Evolutionary conservation across 805 yeast genomes (phyloP).

Genomic region (Blastobotrys parvus): DNA sequence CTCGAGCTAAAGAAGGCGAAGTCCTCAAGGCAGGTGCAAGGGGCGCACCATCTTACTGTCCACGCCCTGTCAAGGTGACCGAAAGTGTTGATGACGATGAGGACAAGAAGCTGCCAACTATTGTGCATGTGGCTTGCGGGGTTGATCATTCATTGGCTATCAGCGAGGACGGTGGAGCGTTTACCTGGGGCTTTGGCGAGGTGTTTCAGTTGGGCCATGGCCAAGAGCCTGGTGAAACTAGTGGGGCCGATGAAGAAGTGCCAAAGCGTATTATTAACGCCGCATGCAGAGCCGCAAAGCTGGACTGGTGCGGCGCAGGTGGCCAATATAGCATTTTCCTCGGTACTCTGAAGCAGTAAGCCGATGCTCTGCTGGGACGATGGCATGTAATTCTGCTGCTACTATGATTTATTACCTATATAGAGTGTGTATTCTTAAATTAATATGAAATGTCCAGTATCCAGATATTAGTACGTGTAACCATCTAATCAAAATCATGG

Average conservation of each 20-base stretch:
- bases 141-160: constrained; percentile 90
- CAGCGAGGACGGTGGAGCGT: constrained; percentile 70
- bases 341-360: too few relatives aligned
- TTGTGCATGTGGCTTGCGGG: constrained; percentile 65
- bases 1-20: too few relatives aligned
- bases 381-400: too few relatives aligned
- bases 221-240: constrained; percentile 68
- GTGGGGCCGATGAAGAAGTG: constrained; percentile 73
- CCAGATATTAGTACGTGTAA: too few relatives aligned
- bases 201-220: constrained; percentile 96
- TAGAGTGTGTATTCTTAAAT: too few relatives aligned
- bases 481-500: not conserved
- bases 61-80: constrained; percentile 58
- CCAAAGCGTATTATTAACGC: constrained; percentile 92
- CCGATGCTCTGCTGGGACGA: too few relatives aligned
- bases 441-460: too few relatives aligned
- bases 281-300: constrained; percentile 76
- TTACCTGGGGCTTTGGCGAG: constrained; percentile 97
- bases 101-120: constrained; percentile 29
- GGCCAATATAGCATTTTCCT: constrained; percentile 93
- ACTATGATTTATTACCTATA: too few relatives aligned
- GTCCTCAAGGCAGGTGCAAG: too few relatives aligned
- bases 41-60: constrained; percentile 71
- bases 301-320: constrained; percentile 77
- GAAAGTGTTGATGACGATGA: constrained; percentile 23